These are phyloP conservation scores for Colletotrichum endophyticum DNA, from an alignment of 2,329 filamentous ascomycete genomes.

Conservation along the genomic window DNA sequence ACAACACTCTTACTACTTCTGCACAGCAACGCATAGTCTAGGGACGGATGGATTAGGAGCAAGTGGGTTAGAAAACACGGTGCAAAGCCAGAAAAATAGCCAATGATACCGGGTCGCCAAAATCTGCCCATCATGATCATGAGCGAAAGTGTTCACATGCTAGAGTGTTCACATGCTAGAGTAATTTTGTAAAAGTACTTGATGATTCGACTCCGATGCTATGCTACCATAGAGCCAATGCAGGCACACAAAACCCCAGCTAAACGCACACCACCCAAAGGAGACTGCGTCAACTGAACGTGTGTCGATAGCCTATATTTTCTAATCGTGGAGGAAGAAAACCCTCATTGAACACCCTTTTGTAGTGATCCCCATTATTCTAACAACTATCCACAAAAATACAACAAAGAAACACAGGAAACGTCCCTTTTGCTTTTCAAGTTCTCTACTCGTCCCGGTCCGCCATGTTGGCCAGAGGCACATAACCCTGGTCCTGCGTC, in stretches of 20 bases:
- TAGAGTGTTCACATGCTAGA: too few species aligned
- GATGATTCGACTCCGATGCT: not conserved
- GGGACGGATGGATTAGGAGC: not conserved
- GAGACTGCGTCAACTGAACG: not conserved
- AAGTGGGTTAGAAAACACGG: not conserved
- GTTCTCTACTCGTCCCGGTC: constrained; percentile 35
- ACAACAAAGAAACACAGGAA: not conserved
- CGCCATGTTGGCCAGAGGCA: constrained; percentile 57
- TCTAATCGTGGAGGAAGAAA: not conserved
- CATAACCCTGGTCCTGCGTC: constrained; percentile 61
- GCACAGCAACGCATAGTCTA: not conserved
- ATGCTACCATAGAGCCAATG: not conserved
- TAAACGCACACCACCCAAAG: not conserved
- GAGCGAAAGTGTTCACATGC: too few species aligned
- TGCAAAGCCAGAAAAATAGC: not conserved
- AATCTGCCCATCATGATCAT: not conserved
- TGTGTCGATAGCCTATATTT: not conserved
- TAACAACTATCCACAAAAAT: not conserved
- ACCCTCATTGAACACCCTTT: not conserved
- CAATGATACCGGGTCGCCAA: not conserved
- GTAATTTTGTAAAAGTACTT: too few species aligned
- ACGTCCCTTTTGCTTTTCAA: not conserved
- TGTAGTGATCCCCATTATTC: not conserved
- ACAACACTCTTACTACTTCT: not conserved
- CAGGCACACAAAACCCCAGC: not conserved